phyloP scores from a whole-genome alignment of 768 basidiomycete genomes.

The Strobilomyces echinocephalus region DNA sequence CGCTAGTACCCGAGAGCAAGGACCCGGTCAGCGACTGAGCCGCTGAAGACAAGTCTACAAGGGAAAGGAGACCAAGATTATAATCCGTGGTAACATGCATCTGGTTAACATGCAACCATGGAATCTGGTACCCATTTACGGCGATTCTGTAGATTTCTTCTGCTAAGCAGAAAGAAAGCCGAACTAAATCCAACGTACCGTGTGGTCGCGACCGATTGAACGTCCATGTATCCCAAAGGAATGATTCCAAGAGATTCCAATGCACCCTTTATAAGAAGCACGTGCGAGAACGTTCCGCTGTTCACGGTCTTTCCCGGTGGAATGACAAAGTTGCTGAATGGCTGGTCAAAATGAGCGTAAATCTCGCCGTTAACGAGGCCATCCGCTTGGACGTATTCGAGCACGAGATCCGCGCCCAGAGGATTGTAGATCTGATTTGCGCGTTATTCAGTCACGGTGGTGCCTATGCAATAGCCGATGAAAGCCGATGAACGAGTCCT shows the following conservation, averaged over 20 bases:
- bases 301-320: conserved; percentile 56
- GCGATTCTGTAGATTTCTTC: conserved; percentile 34
- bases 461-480: neutral
- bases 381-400: conserved; percentile 56
- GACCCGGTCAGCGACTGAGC: conserved; percentile 12
- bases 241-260: conserved; percentile 55
- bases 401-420: conserved; percentile 49
- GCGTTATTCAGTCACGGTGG: conserved; percentile 1
- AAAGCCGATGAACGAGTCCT: conserved; percentile 14
- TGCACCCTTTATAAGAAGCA: conserved; percentile 56
- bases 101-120: conserved; percentile 61
- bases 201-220: conserved; percentile 44
- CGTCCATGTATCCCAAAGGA: conserved; percentile 49
- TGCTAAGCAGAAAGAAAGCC: neutral
- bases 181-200: conserved; percentile 22
- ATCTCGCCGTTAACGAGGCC: conserved; percentile 45
- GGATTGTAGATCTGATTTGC: conserved; percentile 49
- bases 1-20: neutral
- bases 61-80: conserved; percentile 12
- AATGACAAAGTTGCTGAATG: conserved; percentile 51
- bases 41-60: conserved; percentile 16
- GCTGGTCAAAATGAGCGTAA: conserved; percentile 56
- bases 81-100: conserved; percentile 50
- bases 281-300: conserved; percentile 54
- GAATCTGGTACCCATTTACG: conserved; percentile 53